These are phyloP conservation scores for Cinnamomum micranthum DNA, from an alignment of 164 flowering plant species.

Conservation along the genomic window DNA sequence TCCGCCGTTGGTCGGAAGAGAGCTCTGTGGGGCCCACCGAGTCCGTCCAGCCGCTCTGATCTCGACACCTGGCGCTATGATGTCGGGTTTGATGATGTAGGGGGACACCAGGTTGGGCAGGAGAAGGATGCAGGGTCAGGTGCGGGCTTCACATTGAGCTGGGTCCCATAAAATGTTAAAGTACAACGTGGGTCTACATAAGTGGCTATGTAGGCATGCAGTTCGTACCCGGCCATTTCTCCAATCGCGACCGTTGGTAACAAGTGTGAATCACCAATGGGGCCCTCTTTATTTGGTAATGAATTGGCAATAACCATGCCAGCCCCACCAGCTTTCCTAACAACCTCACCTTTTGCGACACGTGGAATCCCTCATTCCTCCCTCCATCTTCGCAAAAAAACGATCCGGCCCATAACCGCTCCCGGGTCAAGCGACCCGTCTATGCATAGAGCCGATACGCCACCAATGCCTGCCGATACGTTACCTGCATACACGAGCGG, in stretches of 20 bases:
- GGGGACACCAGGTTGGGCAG: slow-evolving; percentile 30
- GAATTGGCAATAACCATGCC: slow-evolving; percentile 41
- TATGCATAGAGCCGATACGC: slow-evolving; percentile 25
- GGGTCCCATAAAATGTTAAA: slow-evolving; percentile 41
- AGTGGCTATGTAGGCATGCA: slow-evolving; percentile 19
- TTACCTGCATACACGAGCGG: slow-evolving; percentile 31
- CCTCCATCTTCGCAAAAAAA: slow-evolving; percentile 43
- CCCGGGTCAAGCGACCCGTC: slow-evolving; percentile 29
- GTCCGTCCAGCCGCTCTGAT: slow-evolving; percentile 67
- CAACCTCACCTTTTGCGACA: slow-evolving; percentile 29
- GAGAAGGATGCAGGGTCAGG: slow-evolving; percentile 52
- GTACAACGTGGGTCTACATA: slow-evolving; percentile 7
- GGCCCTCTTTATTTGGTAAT: slow-evolving; percentile 27
- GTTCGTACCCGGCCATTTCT: slow-evolving; percentile 17
- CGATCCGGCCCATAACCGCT: slow-evolving; percentile 42
- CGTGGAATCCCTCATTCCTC: slow-evolving; percentile 19
- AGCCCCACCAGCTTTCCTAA: slow-evolving; percentile 44
- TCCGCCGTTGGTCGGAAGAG: background rate
- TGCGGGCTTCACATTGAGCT: slow-evolving; percentile 38
- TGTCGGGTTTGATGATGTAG: slow-evolving; percentile 55
- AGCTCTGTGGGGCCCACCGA: slow-evolving; percentile 4
- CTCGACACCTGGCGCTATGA: slow-evolving; percentile 65
- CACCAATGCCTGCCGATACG: background rate
- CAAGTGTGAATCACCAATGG: slow-evolving; percentile 38
- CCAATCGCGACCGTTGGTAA: slow-evolving; percentile 39